Evolutionary conservation across 148 eudicot genomes (phyloP).

Genomic region (Diospyros kaki): DNA sequence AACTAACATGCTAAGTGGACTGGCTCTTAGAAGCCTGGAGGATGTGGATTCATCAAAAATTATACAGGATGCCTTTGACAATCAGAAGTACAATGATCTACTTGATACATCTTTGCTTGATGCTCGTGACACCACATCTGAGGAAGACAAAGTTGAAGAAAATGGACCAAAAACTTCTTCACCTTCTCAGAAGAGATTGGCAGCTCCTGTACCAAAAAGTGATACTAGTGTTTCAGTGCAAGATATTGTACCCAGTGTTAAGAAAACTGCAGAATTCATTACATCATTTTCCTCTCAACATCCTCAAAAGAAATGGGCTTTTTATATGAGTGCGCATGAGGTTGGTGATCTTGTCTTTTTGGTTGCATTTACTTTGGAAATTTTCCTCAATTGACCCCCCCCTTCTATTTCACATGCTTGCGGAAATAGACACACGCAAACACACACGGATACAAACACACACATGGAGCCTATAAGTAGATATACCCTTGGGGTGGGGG

Average conservation of each 20-base stretch:
- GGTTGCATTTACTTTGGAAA: neutral
- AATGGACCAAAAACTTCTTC: slow-evolving; percentile 19
- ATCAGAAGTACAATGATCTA: slow-evolving; percentile 26
- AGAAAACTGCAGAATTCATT: slow-evolving; percentile 14
- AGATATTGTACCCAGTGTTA: slow-evolving; percentile 12
- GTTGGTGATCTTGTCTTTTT: slow-evolving; percentile 25
- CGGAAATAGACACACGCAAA: too few species aligned
- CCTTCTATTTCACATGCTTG: too few species aligned
- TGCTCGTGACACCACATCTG: slow-evolving; percentile 24
- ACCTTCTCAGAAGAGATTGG: slow-evolving; percentile 15
- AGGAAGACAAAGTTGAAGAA: slow-evolving; percentile 26
- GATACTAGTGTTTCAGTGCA: slow-evolving; percentile 23
- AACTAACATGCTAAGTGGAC: slow-evolving; percentile 39
- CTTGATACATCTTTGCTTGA: slow-evolving; percentile 15
- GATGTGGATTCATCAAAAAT: slow-evolving; percentile 40
- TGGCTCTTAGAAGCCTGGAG: slow-evolving; percentile 45
- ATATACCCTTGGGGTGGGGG: neutral
- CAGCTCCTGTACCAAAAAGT: slow-evolving; percentile 15
- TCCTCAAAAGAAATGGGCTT: slow-evolving; percentile 51
- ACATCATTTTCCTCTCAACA: slow-evolving; percentile 22
- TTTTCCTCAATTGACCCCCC: neutral
- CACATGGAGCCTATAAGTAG: too few species aligned
- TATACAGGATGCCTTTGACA: slow-evolving; percentile 33
- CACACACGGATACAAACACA: too few species aligned
- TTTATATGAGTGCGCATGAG: slow-evolving; percentile 86